Evolutionary conservation across 495 filamentous ascomycete genomes (phyloP).

Genomic region (Hypoxylon intermedium): DNA sequence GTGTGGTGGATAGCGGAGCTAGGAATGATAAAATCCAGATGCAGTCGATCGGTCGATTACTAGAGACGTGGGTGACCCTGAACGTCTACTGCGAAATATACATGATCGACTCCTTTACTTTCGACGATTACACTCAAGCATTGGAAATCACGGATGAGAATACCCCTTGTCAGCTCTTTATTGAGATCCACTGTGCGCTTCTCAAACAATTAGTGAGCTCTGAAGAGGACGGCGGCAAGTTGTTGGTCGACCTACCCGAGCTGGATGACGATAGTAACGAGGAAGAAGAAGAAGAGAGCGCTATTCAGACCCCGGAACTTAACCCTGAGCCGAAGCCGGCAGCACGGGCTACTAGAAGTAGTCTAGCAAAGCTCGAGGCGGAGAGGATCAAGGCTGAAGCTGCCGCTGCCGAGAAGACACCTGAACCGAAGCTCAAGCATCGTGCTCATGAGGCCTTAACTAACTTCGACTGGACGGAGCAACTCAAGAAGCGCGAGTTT

Average conservation of each 20-base stretch:
- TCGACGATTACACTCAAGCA: constrained; percentile 93
- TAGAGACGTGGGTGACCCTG: constrained; percentile 94
- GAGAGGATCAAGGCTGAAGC: constrained; percentile 65
- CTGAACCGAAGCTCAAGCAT: constrained; percentile 60
- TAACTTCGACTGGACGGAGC: constrained; percentile 82
- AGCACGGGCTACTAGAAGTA: constrained; percentile 80
- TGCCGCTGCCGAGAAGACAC: constrained; percentile 53
- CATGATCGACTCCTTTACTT: constrained; percentile 92
- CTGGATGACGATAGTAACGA: constrained; percentile 72
- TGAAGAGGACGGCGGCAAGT: constrained; percentile 74
- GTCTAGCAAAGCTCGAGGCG: constrained; percentile 80
- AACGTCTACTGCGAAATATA: constrained; percentile 96
- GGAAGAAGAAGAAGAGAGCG: constrained; percentile 62
- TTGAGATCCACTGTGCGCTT: constrained; percentile 89
- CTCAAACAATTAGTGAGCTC: constrained; percentile 85
- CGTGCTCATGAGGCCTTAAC: constrained; percentile 80
- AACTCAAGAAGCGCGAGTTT: constrained; percentile 83
- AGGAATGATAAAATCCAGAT: constrained; percentile 68
- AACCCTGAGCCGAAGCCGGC: constrained; percentile 70
- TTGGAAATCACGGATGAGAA: constrained; percentile 80
- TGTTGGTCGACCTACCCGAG: constrained; percentile 80
- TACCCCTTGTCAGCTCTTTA: constrained; percentile 83
- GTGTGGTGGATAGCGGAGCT: constrained; percentile 42
- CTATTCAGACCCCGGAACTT: constrained; percentile 56
- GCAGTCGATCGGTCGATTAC: constrained; percentile 77